A percentile compares a stretch with the other conserved stretches of the same genome.
phyloP scores from a whole-genome alignment of 2,329 filamentous ascomycete species.

The Apiospora aurea region DNA sequence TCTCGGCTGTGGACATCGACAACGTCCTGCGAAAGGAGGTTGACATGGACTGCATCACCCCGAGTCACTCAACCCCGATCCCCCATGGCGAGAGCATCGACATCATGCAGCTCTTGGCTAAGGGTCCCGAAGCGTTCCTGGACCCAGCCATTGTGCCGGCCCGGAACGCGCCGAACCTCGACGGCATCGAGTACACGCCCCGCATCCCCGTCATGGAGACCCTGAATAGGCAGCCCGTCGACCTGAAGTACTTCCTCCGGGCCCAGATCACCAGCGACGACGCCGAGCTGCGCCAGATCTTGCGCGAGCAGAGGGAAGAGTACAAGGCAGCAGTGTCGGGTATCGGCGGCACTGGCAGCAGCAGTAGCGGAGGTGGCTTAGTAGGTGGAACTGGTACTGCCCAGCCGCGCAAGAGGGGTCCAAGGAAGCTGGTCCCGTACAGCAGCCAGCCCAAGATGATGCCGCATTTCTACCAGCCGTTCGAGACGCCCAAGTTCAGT shows the following conservation, averaged over 20 bases:
- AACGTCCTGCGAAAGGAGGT: slow-evolving; percentile 97
- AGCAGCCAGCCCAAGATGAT: slow-evolving; percentile 46
- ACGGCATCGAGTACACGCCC: slow-evolving; percentile 71
- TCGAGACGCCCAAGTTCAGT: slow-evolving; percentile 45
- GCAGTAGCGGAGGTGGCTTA: neutral
- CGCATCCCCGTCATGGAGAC: slow-evolving; percentile 82
- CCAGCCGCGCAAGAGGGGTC: neutral
- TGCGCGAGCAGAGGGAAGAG: slow-evolving; percentile 59
- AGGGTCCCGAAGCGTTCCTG: slow-evolving; percentile 71
- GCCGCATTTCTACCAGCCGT: slow-evolving; percentile 47
- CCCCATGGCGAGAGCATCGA: slow-evolving; percentile 87
- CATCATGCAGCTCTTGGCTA: slow-evolving; percentile 78
- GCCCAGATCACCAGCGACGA: slow-evolving; percentile 84
- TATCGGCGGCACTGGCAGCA: neutral
- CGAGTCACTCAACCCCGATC: slow-evolving; percentile 81
- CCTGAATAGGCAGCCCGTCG: slow-evolving; percentile 57
- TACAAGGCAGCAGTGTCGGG: neutral
- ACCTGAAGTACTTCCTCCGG: slow-evolving; percentile 68
- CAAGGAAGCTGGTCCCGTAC: slow-evolving; percentile 42
- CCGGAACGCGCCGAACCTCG: slow-evolving; percentile 60
- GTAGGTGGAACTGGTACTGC: neutral
- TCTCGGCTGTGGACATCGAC: slow-evolving; percentile 94
- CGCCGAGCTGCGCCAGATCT: slow-evolving; percentile 74
- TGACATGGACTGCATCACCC: slow-evolving; percentile 96
- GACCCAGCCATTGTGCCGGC: slow-evolving; percentile 69